phyloP scores from a whole-genome alignment of 2,329 filamentous ascomycete species.

The Trichophyton verrucosum region DNA sequence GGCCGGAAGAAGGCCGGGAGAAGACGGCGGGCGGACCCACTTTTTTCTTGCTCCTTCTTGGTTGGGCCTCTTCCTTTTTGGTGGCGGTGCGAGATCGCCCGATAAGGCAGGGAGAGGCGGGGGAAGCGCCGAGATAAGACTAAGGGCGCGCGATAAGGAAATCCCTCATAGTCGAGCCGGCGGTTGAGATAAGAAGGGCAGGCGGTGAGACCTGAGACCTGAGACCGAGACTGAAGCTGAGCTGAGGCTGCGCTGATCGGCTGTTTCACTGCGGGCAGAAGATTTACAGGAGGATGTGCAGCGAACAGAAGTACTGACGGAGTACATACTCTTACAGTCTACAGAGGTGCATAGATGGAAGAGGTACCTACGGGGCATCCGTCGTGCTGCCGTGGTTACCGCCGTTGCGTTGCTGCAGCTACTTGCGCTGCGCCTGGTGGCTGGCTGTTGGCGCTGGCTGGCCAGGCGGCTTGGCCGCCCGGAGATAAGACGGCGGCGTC shows the following conservation, averaged over 20 bases:
- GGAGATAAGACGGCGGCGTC: constrained; percentile 1
- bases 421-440: not conserved
- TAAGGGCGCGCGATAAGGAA: not conserved
- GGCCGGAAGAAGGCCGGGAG: not conserved
- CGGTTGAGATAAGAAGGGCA: not conserved
- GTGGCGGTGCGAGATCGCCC: constrained; percentile 4
- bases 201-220: constrained; percentile 5
- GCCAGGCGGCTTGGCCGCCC: not conserved
- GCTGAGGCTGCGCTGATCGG: too few species aligned
- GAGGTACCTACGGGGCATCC: too few species aligned
- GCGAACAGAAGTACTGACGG: too few species aligned
- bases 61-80: not conserved
- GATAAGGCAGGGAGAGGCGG: not conserved
- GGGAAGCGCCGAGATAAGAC: not conserved
- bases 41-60: too few species aligned
- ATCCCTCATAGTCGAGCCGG: not conserved
- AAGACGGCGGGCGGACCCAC: not conserved
- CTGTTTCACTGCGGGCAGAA: not conserved
- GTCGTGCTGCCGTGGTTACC: too few species aligned
- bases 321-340: too few species aligned
- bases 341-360: too few species aligned
- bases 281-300: too few species aligned
- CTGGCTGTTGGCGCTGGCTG: not conserved
- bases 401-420: too few species aligned
- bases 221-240: too few species aligned